These are phyloP conservation scores for Acacia crassicarpa DNA, from an alignment of 306 rosid genomes.

Conservation along the genomic window DNA sequence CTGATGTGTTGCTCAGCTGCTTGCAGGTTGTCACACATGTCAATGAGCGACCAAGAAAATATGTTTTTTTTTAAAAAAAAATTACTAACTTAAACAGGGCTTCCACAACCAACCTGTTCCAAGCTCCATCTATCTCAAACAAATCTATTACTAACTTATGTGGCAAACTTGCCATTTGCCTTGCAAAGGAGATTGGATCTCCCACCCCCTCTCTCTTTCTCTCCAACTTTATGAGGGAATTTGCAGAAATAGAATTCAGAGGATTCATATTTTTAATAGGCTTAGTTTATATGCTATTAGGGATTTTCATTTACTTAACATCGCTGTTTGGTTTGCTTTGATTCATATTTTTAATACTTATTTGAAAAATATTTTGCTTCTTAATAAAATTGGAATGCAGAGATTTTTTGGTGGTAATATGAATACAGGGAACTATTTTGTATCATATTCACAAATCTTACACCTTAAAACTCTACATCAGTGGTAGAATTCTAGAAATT, in stretches of 20 bases:
- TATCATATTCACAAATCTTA: background rate
- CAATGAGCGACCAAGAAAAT: background rate
- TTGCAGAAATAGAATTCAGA: background rate
- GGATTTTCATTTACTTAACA: background rate
- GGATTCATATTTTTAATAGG: background rate
- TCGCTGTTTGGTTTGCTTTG: background rate
- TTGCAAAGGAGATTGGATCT: background rate
- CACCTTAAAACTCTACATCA: background rate
- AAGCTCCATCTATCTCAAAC: background rate
- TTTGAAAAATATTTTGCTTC: background rate
- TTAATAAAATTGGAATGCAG: background rate
- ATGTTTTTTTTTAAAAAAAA: background rate
- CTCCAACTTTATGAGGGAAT: background rate
- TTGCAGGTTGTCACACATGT: slow-evolving; percentile 1
- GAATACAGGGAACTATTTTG: background rate
- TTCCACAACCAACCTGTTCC: background rate
- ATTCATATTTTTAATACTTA: background rate
- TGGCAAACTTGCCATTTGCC: background rate
- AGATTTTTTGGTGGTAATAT: background rate
- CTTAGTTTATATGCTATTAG: background rate
- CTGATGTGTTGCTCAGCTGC: background rate
- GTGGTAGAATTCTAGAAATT: background rate
- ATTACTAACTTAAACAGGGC: background rate
- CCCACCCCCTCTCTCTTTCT: background rate
- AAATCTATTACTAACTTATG: background rate